Conservation (phyloP, 371 early-diverging fungal genomes). For the Rhizopus arrhizus region DNA sequence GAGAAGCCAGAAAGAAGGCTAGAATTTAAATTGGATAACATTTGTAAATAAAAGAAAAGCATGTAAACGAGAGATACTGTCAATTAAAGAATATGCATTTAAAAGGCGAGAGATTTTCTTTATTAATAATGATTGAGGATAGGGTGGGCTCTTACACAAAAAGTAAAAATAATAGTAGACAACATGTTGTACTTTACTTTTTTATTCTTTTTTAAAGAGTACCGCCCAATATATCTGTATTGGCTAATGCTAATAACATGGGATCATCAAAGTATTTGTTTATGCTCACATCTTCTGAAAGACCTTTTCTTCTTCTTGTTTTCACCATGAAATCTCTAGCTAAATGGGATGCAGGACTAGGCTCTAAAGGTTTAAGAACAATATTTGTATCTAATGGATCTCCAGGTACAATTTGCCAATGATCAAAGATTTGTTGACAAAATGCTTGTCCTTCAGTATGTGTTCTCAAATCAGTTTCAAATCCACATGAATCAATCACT, state of each 20-base stretch:
- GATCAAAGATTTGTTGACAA: conserved; percentile 93
- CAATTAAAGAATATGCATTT: neutral
- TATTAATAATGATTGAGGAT: no score
- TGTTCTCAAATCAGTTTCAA: conserved; percentile 94
- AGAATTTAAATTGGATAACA: conserved; percentile 18
- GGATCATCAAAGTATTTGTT: conserved; percentile 96
- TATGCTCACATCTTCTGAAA: conserved; percentile 91
- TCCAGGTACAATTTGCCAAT: conserved; percentile 97
- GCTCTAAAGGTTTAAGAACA: conserved; percentile 87
- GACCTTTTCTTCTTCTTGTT: conserved; percentile 91
- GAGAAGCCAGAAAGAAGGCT: conserved; percentile 37
- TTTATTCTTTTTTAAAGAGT: conserved; percentile 3
- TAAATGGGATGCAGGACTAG: conserved; percentile 81
- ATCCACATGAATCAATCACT: conserved; percentile 94
- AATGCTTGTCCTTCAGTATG: conserved; percentile 97
- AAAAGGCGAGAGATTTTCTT: neutral
- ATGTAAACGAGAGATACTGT: neutral
- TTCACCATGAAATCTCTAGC: conserved; percentile 98
- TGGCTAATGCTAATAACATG: conserved; percentile 69
- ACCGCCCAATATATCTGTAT: conserved; percentile 52
- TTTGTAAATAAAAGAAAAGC: neutral
- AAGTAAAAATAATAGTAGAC: no score
- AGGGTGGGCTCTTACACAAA: no score
- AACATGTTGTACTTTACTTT: neutral
- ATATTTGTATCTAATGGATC: conserved; percentile 92